Evolutionary conservation across 345 rosid species (phyloP).

Genomic region (Noccaea caerulescens): DNA sequence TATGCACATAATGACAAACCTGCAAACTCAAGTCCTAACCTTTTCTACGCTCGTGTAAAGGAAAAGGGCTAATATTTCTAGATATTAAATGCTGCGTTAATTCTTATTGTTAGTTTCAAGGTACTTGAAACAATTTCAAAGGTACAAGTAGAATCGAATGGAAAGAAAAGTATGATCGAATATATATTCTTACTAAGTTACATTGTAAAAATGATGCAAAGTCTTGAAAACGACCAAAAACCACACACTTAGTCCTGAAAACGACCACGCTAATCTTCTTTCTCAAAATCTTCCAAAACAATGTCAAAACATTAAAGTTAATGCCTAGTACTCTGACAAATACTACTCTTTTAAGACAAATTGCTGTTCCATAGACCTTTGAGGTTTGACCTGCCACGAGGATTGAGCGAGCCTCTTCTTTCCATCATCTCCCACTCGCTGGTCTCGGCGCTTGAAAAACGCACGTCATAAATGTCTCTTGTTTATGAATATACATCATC

Average conservation of each 20-base stretch:
- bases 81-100: background rate
- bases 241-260: background rate
- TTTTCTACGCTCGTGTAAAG: constrained; percentile 12
- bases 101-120: background rate
- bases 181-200: too few relatives aligned
- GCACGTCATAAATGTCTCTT: background rate
- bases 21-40: constrained; percentile 2
- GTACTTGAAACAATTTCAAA: constrained; percentile 4
- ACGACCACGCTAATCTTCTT: background rate
- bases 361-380: constrained; percentile 33
- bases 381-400: constrained; percentile 34
- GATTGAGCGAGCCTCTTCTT: background rate
- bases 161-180: too few relatives aligned
- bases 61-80: background rate
- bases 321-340: constrained; percentile 20
- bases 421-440: constrained; percentile 8
- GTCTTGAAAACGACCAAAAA: background rate
- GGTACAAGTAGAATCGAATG: background rate
- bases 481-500: background rate
- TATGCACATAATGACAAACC: constrained; percentile 12
- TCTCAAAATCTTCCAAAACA: background rate
- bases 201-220: too few relatives aligned
- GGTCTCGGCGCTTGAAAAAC: background rate
- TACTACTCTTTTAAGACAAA: constrained; percentile 26
- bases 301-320: background rate